Conservation (phyloP, 768 basidiomycete species). For the Tulasnella sp. region DNA sequence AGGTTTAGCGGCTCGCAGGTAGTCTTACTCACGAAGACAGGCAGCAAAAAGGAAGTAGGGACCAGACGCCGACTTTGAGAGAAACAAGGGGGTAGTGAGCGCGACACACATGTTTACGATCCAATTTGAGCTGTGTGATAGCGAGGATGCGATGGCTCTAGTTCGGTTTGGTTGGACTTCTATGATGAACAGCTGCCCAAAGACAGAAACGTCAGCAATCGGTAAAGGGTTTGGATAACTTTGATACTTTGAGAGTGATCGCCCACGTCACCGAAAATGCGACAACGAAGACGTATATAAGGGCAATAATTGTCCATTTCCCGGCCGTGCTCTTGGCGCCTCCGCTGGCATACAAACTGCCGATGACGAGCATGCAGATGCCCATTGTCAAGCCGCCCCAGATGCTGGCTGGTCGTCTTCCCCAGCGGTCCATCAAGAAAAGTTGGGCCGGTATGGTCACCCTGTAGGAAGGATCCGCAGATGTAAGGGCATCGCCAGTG, state of each 20-base stretch:
- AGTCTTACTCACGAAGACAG: constrained; percentile 19
- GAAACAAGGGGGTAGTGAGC: constrained; percentile 37
- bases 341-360: constrained; percentile 33
- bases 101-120: constrained; percentile 35
- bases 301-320: constrained; percentile 33
- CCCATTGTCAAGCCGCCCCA: constrained; percentile 33
- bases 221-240: neutral
- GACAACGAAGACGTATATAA: constrained; percentile 38
- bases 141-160: constrained; percentile 33
- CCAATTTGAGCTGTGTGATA: constrained; percentile 34
- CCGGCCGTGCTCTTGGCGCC: constrained; percentile 25
- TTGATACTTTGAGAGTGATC: constrained; percentile 23
- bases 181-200: constrained; percentile 29
- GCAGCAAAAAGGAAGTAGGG: constrained; percentile 38
- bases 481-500: neutral
- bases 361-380: constrained; percentile 32
- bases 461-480: neutral
- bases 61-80: constrained; percentile 33
- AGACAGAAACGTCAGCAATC: neutral
- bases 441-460: constrained; percentile 31
- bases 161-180: constrained; percentile 40
- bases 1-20: neutral
- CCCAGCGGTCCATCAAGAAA: constrained; percentile 31
- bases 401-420: constrained; percentile 32
- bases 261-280: constrained; percentile 37